Percentiles rank a stretch among this genome's conserved stretches.
phyloP scores from a whole-genome alignment of 768 basidiomycete species.

The Calvatia gigantea region DNA sequence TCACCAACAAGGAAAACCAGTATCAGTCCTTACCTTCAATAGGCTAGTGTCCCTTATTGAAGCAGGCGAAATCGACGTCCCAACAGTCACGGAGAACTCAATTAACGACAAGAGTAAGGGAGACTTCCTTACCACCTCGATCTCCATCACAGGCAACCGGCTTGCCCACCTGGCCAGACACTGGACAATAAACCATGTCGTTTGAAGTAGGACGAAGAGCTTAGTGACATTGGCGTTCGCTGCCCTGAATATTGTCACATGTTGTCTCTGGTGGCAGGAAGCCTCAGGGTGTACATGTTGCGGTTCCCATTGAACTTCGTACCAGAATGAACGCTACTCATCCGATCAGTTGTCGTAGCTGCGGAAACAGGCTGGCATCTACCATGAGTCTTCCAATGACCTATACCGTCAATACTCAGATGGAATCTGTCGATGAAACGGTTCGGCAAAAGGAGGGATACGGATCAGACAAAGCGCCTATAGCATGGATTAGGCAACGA shows the following conservation, averaged over 20 bases:
- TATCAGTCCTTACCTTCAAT: background rate
- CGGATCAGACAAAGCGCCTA: background rate
- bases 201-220: too few species aligned
- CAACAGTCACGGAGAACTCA: background rate
- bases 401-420: background rate
- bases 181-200: too few species aligned
- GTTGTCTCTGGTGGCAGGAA: slow-evolving; percentile 16
- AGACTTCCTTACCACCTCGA: slow-evolving; percentile 11
- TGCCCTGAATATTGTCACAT: slow-evolving; percentile 6
- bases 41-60: background rate
- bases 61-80: background rate
- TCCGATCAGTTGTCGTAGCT: background rate
- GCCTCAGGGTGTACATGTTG: slow-evolving; percentile 6
- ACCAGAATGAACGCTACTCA: background rate
- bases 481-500: background rate
- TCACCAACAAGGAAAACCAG: background rate
- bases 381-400: background rate
- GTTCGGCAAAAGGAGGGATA: background rate
- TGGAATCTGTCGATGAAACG: background rate
- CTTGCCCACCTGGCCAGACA: too few species aligned
- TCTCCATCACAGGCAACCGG: slow-evolving; percentile 8
- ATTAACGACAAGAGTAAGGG: slow-evolving; percentile 13
- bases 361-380: background rate
- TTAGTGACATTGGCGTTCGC: slow-evolving; percentile 10
- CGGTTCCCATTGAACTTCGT: background rate